Evolutionary conservation across 169 alveolate species (phyloP), one percentile per base, ranked within the genome.

Genomic region (Theileria parva): DNA sequence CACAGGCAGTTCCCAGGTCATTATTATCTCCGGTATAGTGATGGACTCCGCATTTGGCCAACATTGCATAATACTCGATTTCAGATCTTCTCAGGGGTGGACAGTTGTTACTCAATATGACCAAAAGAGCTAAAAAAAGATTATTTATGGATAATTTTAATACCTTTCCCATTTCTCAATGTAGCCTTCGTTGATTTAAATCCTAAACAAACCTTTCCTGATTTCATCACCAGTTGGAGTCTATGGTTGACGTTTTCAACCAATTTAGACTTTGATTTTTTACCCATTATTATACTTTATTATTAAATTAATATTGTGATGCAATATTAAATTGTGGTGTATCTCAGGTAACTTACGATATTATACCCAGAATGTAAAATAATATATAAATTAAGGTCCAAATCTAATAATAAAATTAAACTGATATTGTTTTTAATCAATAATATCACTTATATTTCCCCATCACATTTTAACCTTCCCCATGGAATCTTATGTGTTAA

Each of bases 41-140:
- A 91, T 96, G 98, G 71, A 96, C 97, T 64, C 96, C 96, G 84
- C 97, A 91, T 96, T 96, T 95, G 80, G 99, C 94, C 77, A 97
- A 94, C 98, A 96, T 96, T 32, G 99, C 99, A 88, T 98, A 97
- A 92, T 98, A 97, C 88, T 98, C 99, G 60, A 98, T 93, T 86
- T 97, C 99, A 53, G 99, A 95, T 86, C 98, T 94, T 88, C 99
- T 97, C 50, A 98, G 95, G 75, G 99, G 96, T 34, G 99, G 99
- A 93, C 99, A 96, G 93, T 98, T 98, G 96, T 95, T 97, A 86
- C 98, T 91, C 66, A 97, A 95, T 84, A 96, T 93, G 59, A 97
- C 96, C 74, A 97, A 93, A 77, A 93, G 90, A 23, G 97, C 97
- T 92, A 89, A 48, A 77, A 28, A 53, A 30, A 0, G 1, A n/a